These are phyloP conservation scores for Auricularia auricula-judae DNA, from an alignment of 768 basidiomycete species.

Conservation along the genomic window DNA sequence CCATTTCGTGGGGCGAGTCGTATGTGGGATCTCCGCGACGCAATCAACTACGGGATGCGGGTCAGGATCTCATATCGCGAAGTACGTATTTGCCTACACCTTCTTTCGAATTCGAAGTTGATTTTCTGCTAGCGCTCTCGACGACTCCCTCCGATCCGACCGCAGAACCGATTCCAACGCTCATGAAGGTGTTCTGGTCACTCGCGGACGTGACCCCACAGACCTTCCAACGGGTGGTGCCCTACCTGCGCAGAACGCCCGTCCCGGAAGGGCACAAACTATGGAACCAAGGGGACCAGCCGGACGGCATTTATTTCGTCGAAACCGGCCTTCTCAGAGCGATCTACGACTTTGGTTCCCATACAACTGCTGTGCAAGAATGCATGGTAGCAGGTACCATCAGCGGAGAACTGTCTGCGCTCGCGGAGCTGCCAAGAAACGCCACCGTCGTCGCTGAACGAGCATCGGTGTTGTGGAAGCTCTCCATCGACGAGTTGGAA, in stretches of 20 bases:
- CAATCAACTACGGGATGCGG: conserved; percentile 58
- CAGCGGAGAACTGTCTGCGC: conserved; percentile 81
- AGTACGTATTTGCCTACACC: conserved; percentile 25
- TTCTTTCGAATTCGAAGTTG: background rate
- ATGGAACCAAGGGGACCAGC: conserved; percentile 65
- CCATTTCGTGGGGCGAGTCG: conserved; percentile 37
- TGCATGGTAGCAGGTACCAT: conserved; percentile 91
- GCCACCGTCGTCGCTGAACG: conserved; percentile 78
- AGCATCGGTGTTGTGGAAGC: conserved; percentile 69
- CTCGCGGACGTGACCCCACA: conserved; percentile 31
- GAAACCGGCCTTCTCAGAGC: conserved; percentile 81
- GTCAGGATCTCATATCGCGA: conserved; percentile 54
- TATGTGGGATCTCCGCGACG: conserved; percentile 54
- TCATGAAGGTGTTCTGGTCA: conserved; percentile 71
- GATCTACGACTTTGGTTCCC: conserved; percentile 64
- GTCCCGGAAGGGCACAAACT: conserved; percentile 49
- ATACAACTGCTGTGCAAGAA: conserved; percentile 61
- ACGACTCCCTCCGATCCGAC: conserved; percentile 20
- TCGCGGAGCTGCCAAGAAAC: conserved; percentile 72
- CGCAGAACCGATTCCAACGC: conserved; percentile 59
- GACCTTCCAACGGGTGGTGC: conserved; percentile 48
- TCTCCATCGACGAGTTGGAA: conserved; percentile 48
- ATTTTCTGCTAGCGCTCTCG: background rate
- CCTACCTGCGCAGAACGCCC: conserved; percentile 59
- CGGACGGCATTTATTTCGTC: conserved; percentile 83